Percentiles rank a stretch among this genome's conserved stretches.
phyloP scores from a whole-genome alignment of 257 asterid genomes.

The Nicotiana obtusifolia region DNA sequence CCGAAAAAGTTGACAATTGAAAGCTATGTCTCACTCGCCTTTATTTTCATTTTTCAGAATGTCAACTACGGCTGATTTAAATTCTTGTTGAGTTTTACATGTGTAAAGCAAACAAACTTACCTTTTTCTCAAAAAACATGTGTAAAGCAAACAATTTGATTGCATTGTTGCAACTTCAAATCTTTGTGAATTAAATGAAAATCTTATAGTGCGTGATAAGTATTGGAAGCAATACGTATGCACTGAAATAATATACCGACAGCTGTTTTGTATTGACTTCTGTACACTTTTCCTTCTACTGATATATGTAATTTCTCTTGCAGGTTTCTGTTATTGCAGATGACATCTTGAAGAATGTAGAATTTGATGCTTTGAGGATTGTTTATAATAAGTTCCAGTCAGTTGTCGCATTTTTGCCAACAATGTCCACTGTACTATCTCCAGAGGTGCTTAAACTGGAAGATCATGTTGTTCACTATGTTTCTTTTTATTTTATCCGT shows the following conservation, averaged over 20 bases:
- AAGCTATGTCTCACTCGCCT: neutral
- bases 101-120: neutral
- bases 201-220: neutral
- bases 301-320: conserved; percentile 13
- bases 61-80: neutral
- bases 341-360: conserved; percentile 90
- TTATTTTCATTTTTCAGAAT: neutral
- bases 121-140: neutral
- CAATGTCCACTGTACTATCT: conserved; percentile 74
- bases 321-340: conserved; percentile 98
- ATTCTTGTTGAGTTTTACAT: neutral
- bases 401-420: conserved; percentile 67
- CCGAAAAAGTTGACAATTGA: neutral
- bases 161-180: neutral
- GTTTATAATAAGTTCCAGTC: conserved; percentile 93
- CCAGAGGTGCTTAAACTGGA: conserved; percentile 67
- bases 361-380: conserved; percentile 78
- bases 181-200: neutral
- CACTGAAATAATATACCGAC: neutral
- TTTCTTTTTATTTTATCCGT: conserved; percentile 7
- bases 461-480: conserved; percentile 5
- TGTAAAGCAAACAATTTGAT: neutral
- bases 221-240: neutral
- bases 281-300: conserved; percentile 8
- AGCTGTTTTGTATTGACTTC: neutral